Conservation (phyloP, 129 eudicot genomes). For the Tanacetum coccineum region DNA sequence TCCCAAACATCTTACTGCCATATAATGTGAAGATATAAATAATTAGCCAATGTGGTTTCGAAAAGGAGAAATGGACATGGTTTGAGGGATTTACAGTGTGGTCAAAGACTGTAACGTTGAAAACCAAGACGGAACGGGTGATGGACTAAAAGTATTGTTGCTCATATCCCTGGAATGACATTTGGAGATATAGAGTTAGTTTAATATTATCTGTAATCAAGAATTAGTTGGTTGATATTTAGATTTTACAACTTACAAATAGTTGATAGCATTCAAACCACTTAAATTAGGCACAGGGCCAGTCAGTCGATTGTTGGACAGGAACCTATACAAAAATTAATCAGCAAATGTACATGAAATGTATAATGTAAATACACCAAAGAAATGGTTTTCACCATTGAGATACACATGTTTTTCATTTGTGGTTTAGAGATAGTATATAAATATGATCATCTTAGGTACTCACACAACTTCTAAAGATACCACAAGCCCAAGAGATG, state of each 20-base stretch:
- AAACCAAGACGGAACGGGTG: constrained; percentile 43
- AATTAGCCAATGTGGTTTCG: background rate
- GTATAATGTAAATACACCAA: background rate
- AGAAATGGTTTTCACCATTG: too few species aligned
- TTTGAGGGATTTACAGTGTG: constrained; percentile 37
- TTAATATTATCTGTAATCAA: background rate
- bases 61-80: background rate
- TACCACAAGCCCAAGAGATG: constrained; percentile 56
- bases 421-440: background rate
- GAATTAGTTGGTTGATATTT: background rate
- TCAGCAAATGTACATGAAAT: background rate
- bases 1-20: constrained; percentile 39
- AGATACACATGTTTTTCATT: background rate
- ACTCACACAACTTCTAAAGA: constrained; percentile 79
- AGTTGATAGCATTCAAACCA: constrained; percentile 36
- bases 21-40: constrained; percentile 3
- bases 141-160: constrained; percentile 39
- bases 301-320: constrained; percentile 47
- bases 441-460: constrained; percentile 10
- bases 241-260: constrained; percentile 37
- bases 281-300: constrained; percentile 49
- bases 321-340: constrained; percentile 27
- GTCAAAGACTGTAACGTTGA: constrained; percentile 40
- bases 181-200: constrained; percentile 4
- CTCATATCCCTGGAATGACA: constrained; percentile 50